Evolutionary conservation across 768 basidiomycete species (phyloP).

Genomic region (Lentinus brumalis): DNA sequence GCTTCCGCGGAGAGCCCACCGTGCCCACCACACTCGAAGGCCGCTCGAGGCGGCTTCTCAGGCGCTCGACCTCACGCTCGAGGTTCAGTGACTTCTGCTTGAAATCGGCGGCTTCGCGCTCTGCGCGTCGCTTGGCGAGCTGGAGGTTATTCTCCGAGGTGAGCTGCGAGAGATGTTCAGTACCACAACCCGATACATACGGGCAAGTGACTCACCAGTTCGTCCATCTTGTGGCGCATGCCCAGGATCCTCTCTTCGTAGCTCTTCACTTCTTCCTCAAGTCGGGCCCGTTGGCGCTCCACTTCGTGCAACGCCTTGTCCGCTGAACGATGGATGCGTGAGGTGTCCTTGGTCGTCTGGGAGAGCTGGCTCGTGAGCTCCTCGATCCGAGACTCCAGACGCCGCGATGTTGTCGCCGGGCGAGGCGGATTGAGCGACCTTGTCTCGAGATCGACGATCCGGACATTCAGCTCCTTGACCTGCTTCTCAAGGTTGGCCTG

Average conservation of each 20-base stretch:
- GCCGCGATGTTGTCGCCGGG: conserved; percentile 51
- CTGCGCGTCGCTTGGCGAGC: conserved; percentile 72
- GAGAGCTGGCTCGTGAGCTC: conserved; percentile 66
- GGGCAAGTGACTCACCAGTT: conserved; percentile 48
- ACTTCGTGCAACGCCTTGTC: conserved; percentile 61
- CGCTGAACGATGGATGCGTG: conserved; percentile 39
- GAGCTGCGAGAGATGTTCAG: conserved; percentile 44
- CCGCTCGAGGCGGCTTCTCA: conserved; percentile 64
- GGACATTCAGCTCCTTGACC: conserved; percentile 80
- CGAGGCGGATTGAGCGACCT: conserved; percentile 72
- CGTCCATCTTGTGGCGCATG: conserved; percentile 62
- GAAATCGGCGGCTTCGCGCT: conserved; percentile 73
- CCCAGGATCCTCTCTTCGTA: conserved; percentile 59
- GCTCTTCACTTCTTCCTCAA: conserved; percentile 66
- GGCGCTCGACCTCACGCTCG: conserved; percentile 68
- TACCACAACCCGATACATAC: background rate
- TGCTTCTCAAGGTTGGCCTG: conserved; percentile 86
- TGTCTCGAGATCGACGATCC: conserved; percentile 81
- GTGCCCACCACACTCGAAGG: conserved; percentile 46
- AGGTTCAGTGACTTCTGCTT: conserved; percentile 70
- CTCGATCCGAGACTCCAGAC: conserved; percentile 70
- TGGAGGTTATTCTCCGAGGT: conserved; percentile 67
- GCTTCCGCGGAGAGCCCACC: conserved; percentile 38
- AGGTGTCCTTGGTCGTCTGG: conserved; percentile 50
- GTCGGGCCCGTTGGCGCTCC: conserved; percentile 58